A percentile compares a stretch with the other conserved stretches of the same genome.
Evolutionary conservation across 805 yeast species (phyloP).

Genomic region (Lachancea sp.): DNA sequence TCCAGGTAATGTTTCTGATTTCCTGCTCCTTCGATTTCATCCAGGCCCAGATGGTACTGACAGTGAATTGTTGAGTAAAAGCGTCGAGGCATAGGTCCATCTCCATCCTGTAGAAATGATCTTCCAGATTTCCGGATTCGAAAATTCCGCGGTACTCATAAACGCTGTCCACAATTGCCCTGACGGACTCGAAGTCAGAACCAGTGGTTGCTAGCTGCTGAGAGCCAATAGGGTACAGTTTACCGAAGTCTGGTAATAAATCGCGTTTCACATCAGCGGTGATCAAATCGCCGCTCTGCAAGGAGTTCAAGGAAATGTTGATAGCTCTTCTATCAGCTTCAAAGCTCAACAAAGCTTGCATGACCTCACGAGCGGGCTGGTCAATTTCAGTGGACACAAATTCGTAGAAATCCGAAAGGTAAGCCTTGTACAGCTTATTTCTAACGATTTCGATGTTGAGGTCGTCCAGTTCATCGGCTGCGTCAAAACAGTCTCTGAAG

Average conservation of each 20-base stretch:
- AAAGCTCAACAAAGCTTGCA: conserved; percentile 71
- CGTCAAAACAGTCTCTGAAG: conserved; percentile 83
- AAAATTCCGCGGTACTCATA: conserved; percentile 59
- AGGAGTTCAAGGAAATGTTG: conserved; percentile 84
- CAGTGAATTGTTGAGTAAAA: conserved; percentile 92
- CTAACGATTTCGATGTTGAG: conserved; percentile 91
- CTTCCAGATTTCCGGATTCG: conserved; percentile 67
- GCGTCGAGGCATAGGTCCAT: conserved; percentile 90
- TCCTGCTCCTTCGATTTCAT: conserved; percentile 94
- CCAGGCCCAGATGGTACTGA: conserved; percentile 93
- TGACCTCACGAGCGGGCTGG: conserved; percentile 73
- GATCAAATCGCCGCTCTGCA: conserved; percentile 35
- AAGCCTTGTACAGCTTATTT: conserved; percentile 87
- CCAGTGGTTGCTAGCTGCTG: conserved; percentile 66
- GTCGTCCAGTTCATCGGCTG: conserved; percentile 84
- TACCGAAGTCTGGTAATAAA: conserved; percentile 78
- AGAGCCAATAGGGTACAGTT: conserved; percentile 63
- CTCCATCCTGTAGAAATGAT: conserved; percentile 86
- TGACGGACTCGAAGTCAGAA: conserved; percentile 72
- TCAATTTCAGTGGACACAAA: conserved; percentile 59
- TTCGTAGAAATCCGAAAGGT: conserved; percentile 75
- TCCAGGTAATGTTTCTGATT: conserved; percentile 97
- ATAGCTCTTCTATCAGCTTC: conserved; percentile 95
- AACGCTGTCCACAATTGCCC: conserved; percentile 53
- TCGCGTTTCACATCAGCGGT: conserved; percentile 72